Evolutionary conservation across 2,329 filamentous ascomycete genomes (phyloP).

Genomic region (Rhynchosporium graminicola): DNA sequence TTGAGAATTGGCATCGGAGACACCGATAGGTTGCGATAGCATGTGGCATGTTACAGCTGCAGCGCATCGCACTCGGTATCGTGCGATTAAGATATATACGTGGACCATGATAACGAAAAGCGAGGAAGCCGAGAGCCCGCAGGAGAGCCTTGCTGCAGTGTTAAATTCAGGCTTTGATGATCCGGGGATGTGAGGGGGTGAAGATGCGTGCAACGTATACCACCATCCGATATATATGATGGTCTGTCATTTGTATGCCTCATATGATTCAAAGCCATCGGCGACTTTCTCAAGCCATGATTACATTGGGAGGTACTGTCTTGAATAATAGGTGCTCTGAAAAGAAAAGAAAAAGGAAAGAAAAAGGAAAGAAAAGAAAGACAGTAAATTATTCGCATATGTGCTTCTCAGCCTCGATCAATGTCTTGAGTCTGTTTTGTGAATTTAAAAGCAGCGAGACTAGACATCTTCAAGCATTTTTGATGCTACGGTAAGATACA

Average conservation of each 20-base stretch:
- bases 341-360: not conserved
- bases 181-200: not conserved
- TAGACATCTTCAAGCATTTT: too few species aligned
- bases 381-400: not conserved
- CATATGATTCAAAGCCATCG: not conserved
- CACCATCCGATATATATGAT: not conserved
- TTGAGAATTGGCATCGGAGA: slow-evolving; percentile 7
- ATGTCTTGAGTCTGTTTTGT: too few species aligned
- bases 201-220: not conserved
- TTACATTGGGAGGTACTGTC: not conserved
- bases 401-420: not conserved
- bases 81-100: not conserved
- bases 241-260: not conserved
- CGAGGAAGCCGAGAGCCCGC: not conserved
- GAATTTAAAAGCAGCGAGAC: too few species aligned
- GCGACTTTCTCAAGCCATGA: not conserved
- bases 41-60: not conserved
- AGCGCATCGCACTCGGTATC: not conserved
- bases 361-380: not conserved
- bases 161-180: not conserved
- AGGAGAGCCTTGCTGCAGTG: slow-evolving; percentile 2
- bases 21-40: slow-evolving; percentile 4
- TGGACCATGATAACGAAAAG: not conserved
- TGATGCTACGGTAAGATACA: too few species aligned
- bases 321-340: not conserved